Conservation (phyloP, 768 basidiomycete genomes). For the Boletus reticulatus region DNA sequence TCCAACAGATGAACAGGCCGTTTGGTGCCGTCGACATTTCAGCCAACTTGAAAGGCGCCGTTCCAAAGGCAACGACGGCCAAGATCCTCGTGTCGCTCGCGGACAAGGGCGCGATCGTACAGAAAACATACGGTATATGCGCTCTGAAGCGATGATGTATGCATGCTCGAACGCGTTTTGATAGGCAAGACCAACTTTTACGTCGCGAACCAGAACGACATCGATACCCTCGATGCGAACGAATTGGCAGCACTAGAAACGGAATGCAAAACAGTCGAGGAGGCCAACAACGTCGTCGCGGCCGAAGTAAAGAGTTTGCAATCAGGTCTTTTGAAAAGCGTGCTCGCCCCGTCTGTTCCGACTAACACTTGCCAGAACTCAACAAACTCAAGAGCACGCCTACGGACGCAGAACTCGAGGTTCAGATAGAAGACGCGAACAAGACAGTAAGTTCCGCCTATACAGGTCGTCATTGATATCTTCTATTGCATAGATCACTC, state of each 20-base stretch:
- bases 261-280: conserved; percentile 56
- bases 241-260: conserved; percentile 59
- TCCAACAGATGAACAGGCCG: conserved; percentile 81
- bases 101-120: conserved; percentile 79
- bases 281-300: conserved; percentile 53
- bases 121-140: conserved; percentile 75
- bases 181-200: conserved; percentile 85
- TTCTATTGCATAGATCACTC: conserved; percentile 41
- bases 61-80: conserved; percentile 80
- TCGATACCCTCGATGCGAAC: conserved; percentile 61
- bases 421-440: conserved; percentile 49
- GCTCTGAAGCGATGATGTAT: not conserved
- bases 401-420: conserved; percentile 64
- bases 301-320: conserved; percentile 49
- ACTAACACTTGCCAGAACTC: conserved; percentile 50
- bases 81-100: conserved; percentile 81
- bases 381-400: conserved; percentile 59
- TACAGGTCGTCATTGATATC: conserved; percentile 11
- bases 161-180: not conserved
- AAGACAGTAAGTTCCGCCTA: conserved; percentile 44
- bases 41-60: conserved; percentile 86
- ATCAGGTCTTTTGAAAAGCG: conserved; percentile 17
- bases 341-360: not conserved
- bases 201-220: conserved; percentile 75
- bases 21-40: conserved; percentile 91